Conservation (phyloP, 2,329 filamentous ascomycete genomes). For the Trichoderma afroharzianum region DNA sequence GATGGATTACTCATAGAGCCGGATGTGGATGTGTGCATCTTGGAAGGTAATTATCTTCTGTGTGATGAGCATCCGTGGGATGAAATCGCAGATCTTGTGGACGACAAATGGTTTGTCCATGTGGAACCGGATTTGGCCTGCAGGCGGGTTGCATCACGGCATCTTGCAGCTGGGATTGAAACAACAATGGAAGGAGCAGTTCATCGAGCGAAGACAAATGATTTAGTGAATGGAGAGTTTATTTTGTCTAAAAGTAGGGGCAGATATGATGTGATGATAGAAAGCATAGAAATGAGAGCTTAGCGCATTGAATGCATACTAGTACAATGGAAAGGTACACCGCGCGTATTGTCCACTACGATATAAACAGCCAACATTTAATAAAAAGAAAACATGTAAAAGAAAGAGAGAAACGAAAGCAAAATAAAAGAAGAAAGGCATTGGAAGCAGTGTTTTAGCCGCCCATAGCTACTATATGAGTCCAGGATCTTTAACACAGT, state of each 20-base stretch:
- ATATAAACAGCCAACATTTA: background rate
- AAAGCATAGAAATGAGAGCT: constrained; percentile 24
- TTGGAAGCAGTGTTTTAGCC: background rate
- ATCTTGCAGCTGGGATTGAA: constrained; percentile 40
- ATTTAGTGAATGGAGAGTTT: constrained; percentile 76
- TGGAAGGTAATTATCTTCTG: constrained; percentile 63
- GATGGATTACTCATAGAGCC: constrained; percentile 60
- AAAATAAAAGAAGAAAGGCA: background rate
- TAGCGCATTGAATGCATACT: background rate
- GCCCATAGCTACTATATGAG: background rate
- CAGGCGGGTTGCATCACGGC: constrained; percentile 36
- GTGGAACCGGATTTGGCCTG: constrained; percentile 35
- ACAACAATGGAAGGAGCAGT: constrained; percentile 61
- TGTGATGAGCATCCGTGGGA: constrained; percentile 32
- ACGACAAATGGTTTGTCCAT: constrained; percentile 41
- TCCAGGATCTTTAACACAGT: background rate
- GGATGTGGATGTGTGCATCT: constrained; percentile 58
- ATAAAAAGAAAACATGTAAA: too few species aligned
- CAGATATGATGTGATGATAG: constrained; percentile 27
- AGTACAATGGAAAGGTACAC: too few species aligned
- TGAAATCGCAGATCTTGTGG: constrained; percentile 33
- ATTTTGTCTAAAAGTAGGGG: constrained; percentile 49
- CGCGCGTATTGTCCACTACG: background rate
- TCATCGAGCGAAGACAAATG: constrained; percentile 70
- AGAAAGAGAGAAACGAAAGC: background rate